These are phyloP conservation scores for Colletotrichum lini DNA, from an alignment of 2,329 filamentous ascomycete genomes.

Conservation along the genomic window DNA sequence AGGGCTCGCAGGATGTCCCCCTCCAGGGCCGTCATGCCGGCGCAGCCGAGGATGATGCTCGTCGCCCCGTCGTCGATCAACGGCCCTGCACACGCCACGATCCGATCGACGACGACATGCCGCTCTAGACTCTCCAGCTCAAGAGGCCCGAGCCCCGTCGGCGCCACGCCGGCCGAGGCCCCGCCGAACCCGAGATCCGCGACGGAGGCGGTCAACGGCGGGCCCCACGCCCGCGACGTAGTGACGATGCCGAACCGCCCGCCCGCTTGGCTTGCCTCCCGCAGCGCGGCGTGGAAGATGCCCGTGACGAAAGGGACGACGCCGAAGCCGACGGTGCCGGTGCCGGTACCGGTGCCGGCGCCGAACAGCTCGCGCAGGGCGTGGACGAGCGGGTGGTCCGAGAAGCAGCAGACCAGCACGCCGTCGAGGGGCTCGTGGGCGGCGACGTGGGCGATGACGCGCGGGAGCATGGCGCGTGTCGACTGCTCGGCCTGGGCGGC, in stretches of 20 bases:
- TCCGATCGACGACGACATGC: conserved; percentile 14
- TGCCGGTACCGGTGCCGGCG: neutral
- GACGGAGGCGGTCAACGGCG: neutral
- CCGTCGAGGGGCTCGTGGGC: conserved; percentile 5
- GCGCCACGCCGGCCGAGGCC: conserved; percentile 14
- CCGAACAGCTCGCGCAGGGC: conserved; percentile 1
- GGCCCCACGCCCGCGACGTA: conserved; percentile 27
- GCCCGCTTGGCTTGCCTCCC: conserved; percentile 8
- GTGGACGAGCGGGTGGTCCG: conserved; percentile 31
- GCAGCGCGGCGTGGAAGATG: conserved; percentile 29
- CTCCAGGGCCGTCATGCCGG: conserved; percentile 33
- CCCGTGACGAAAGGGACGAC: conserved; percentile 8
- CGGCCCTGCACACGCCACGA: neutral
- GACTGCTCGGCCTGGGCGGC: conserved; percentile 13
- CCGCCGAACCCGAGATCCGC: neutral
- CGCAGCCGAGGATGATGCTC: conserved; percentile 33
- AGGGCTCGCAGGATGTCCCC: neutral
- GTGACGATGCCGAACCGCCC: conserved; percentile 28
- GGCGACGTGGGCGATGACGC: conserved; percentile 14
- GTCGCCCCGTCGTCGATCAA: conserved; percentile 22
- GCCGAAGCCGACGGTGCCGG: too few relatives aligned
- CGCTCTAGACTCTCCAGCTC: conserved; percentile 27
- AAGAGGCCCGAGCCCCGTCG: conserved; percentile 25
- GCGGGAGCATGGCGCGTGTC: conserved; percentile 8
- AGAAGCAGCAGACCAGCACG: conserved; percentile 39